Conservation (phyloP, 257 asterid genomes). For the Scutellaria minor region DNA sequence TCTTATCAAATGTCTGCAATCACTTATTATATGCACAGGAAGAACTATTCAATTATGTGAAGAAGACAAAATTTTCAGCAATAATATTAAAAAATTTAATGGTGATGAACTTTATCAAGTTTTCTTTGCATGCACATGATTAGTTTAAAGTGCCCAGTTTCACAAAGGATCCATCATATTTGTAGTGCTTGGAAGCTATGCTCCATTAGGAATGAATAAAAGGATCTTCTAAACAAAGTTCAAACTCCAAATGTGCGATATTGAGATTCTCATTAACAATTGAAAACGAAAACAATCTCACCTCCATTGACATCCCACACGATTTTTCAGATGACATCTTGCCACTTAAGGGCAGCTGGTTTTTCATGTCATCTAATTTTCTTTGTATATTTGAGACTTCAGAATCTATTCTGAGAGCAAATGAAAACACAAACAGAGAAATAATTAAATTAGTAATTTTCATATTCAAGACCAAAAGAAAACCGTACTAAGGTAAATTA, state of each 20-base stretch:
- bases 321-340: slow-evolving; percentile 44
- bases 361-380: slow-evolving; percentile 60
- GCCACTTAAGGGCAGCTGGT: slow-evolving; percentile 50
- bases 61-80: not conserved
- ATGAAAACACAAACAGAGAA: slow-evolving; percentile 44
- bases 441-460: slow-evolving; percentile 51
- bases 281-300: slow-evolving; percentile 39
- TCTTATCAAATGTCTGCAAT: slow-evolving; percentile 20
- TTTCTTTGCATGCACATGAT: slow-evolving; percentile 24
- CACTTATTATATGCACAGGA: not conserved
- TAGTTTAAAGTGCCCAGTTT: not conserved
- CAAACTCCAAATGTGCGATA: slow-evolving; percentile 6
- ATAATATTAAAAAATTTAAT: slow-evolving; percentile 14
- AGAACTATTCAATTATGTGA: not conserved
- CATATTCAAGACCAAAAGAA: slow-evolving; percentile 19
- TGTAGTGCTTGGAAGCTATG: slow-evolving; percentile 3
- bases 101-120: slow-evolving; percentile 23
- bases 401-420: slow-evolving; percentile 97
- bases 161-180: slow-evolving; percentile 1
- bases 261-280: slow-evolving; percentile 21
- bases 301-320: slow-evolving; percentile 63
- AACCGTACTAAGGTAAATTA: not conserved
- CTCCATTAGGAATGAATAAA: slow-evolving; percentile 16
- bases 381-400: slow-evolving; percentile 77
- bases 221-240: slow-evolving; percentile 15